Base-by-base conservation (phyloP, 371 early-diverging fungal species). In the Rhizopus microsporus region DNA sequence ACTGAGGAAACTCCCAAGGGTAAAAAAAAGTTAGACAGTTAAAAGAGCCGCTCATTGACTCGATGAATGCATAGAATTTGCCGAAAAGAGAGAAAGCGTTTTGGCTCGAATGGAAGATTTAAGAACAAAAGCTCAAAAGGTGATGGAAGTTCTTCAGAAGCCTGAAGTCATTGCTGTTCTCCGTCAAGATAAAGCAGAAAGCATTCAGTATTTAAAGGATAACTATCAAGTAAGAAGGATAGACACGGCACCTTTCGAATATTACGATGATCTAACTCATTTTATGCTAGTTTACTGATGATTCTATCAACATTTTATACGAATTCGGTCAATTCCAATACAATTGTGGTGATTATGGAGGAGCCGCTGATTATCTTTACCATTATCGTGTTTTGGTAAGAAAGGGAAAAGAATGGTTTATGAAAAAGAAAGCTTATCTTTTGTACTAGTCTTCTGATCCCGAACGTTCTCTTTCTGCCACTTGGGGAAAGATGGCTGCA, bases 401-500 rank as follows among this genome's bases (percentile, higher is more conserved):
- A 1, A 45, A 38, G 32, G 5, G 15, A 43, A 51, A 32, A 13
- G 7, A 17, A 10, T 31, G 4, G 5, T 39, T 9, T 33, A 7
- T 15, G 45, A 16, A 46, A 6, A 31, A 31, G 9, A 9, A 42
- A 16, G 15, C 4, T 29, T 33, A 3, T 35, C 16, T 35, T 12
- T 59, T 9, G 52, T 12, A 50, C 15, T 69, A 87, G 91, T 92
- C 94, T 12, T 91, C 92, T 17, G 93, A 96, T 71, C 65, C 80
- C 50, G 90, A 92, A 60, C 80, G 82, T 37, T 88, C 88, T 63
- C 75, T 91, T 47, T 88, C 87, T 57, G 94, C 97, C 35, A 77
- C 92, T 61, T 97, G 97, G 97, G 97, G 97, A 57, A 97, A 95
- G 74, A 85, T 97, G 61, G 94, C 94, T 29, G 87, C 93, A n/a